Base-by-base conservation (phyloP, 2,329 filamentous ascomycete genomes). In the Aureobasidium zeae region DNA sequence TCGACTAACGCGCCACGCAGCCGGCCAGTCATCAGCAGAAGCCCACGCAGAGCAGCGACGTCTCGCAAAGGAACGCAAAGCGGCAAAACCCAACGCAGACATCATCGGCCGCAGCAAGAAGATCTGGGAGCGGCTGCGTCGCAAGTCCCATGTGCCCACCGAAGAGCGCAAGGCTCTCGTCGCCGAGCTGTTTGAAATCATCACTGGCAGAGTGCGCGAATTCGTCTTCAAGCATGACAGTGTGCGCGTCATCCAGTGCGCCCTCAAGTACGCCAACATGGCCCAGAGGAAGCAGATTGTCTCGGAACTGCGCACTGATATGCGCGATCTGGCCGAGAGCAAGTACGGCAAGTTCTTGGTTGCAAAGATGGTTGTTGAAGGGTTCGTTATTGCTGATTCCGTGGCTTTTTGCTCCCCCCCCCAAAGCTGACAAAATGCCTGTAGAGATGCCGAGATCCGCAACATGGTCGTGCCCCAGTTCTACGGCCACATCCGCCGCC, bases 191-290 rank as follows among this genome's bases (percentile, higher is more conserved):
- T 96, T 94, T 63, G 73, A 75, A 46, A 94, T 98, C 57, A 84
- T 95, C 56, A 91, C 85, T 17, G 89, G 88, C 42, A 79, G 84
- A 46, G 83, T 96, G 56, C 86, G 86, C 64, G 91, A 96, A 50
- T 94, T 96, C 53, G 89, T 95, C 15, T 84, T 98, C 68, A 98
- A 98, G 75, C 91, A 98, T 63, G 91, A 98, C 61, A 86, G 87
- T 25, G 89, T 94, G n/a, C 78, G 91, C 53, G 87, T 94, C 30
- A 83, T 98, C 19, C 91, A 98, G 68, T 95, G 88, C 10, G 91
- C 89, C 26, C 77, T 98, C 66, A 98, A 98, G 65, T 98, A 98
- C 65, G 83, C 86, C 35, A 93, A 82, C 33, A 72, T 79, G 44
- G 81, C 84, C 48, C 88, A 95, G 66, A 77, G 86, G 58, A 85